Base-by-base conservation (phyloP, 805 yeast species). In the Millerozyma miso region DNA sequence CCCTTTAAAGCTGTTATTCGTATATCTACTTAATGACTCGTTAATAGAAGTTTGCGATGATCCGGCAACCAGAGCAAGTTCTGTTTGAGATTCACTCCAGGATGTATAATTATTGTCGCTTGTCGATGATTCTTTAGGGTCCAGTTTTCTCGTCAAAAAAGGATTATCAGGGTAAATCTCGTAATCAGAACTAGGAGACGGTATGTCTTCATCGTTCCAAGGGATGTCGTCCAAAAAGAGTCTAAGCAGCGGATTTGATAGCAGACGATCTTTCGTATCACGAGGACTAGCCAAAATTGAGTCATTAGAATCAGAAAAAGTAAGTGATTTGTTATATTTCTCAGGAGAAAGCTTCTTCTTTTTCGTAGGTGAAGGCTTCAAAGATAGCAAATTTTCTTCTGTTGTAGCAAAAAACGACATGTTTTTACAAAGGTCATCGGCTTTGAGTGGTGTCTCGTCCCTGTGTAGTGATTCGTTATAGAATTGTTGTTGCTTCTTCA, bases 351-450 rank as follows among this genome's bases (percentile, higher is more conserved):
- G 8, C 39, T 44, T 42, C 13, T 45, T 49, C 37, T 52, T 59
- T 41, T 62, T 63, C 1, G 60, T 50, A 3, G 68, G 67, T 1
- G 67, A 61, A 5, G 65, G 60, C n/a, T 55, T 52, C 8, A 58
- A 42, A 6, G 49, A 42, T 42, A 62, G 46, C 32, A 62, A 46
- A 35, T 61, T 58, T 41, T 63, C 54, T 40, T 50, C 55, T 7
- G 50, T 34, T 3, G 43, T n/a, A 18, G 17, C 14, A 14, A 16
- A 17, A 23, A 26, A 12, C 4, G 26, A 18, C 14, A n/a, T 37
- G n/a, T 18, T 18, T 10, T 23, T 2, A 7, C 10, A 13, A 16
- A 37, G 13, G 20, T 44, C 35, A n/a, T 33, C 35, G 12, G 31
- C 40, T 31, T 34, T 23, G n/a, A 29, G 17, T 4, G 33, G 39